These are phyloP conservation scores for Oxyria digyna DNA, from an alignment of 148 eudicot species.

Conservation along the genomic window DNA sequence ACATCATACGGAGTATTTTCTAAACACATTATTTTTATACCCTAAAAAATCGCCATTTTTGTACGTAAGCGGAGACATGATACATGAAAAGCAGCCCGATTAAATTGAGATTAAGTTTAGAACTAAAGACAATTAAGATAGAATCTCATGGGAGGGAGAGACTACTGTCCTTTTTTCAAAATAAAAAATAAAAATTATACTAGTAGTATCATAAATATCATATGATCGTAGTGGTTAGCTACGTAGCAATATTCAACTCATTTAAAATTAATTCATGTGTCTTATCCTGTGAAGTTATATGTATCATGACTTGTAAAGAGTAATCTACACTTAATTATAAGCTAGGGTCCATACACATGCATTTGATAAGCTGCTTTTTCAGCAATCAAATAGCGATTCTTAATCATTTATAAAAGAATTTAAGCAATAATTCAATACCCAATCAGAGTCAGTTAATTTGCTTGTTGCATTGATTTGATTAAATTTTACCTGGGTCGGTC, in stretches of 20 bases:
- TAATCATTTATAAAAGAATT: neutral
- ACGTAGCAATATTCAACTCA: neutral
- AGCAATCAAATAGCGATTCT: neutral
- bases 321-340: conserved; percentile 1
- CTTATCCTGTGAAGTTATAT: conserved; percentile 6
- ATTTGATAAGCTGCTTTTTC: conserved; percentile 1
- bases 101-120: neutral
- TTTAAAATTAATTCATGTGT: neutral
- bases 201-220: neutral
- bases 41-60: neutral
- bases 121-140: neutral
- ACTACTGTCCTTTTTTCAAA: neutral
- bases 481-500: too few relatives aligned
- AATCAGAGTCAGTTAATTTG: neutral
- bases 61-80: conserved; percentile 5
- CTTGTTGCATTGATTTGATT: too few relatives aligned
- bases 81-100: neutral
- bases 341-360: conserved; percentile 11
- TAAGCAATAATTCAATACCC: neutral
- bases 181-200: neutral
- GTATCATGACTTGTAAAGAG: neutral
- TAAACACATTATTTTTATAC: neutral
- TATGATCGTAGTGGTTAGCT: conserved; percentile 4
- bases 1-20: too few relatives aligned
- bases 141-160: conserved; percentile 6